Evolutionary conservation across 2,329 filamentous ascomycete species (phyloP).

Genomic region (Aspergillus novoparasiticus): DNA sequence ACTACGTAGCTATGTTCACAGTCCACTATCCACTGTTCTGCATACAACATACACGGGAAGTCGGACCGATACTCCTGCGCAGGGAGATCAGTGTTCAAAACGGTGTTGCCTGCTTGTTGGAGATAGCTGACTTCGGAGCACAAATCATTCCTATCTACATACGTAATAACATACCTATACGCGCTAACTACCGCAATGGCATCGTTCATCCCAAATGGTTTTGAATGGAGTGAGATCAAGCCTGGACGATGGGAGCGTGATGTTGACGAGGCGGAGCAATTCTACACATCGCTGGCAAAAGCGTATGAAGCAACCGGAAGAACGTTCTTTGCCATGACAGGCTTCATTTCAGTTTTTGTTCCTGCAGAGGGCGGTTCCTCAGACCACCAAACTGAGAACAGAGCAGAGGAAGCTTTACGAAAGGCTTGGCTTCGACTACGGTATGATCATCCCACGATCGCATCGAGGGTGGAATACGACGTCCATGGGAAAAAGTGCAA

Average conservation of each 20-base stretch:
- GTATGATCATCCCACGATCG: conserved; percentile 29
- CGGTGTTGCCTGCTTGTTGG: neutral
- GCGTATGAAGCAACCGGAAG: conserved; percentile 42
- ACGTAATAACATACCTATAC: neutral
- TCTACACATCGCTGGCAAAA: conserved; percentile 42
- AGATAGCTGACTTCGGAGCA: neutral
- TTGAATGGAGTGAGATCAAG: conserved; percentile 9
- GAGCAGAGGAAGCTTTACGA: conserved; percentile 17
- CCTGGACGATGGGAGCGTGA: conserved; percentile 27
- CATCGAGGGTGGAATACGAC: conserved; percentile 24
- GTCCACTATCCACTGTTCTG: neutral
- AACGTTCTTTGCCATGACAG: conserved; percentile 48
- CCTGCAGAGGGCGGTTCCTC: neutral
- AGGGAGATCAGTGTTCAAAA: neutral
- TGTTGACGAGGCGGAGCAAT: conserved; percentile 47
- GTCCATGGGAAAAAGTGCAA: conserved; percentile 16
- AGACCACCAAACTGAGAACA: neutral
- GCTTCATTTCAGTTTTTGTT: conserved; percentile 33
- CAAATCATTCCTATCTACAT: neutral
- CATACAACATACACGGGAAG: neutral
- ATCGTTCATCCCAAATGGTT: neutral
- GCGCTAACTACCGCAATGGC: neutral
- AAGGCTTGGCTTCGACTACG: conserved; percentile 27
- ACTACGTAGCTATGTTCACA: neutral
- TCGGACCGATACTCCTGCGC: neutral